Percentiles rank a stretch among this genome's conserved stretches.
phyloP scores from a whole-genome alignment of 2,329 filamentous ascomycete species.

The Aspergillus aculeatus region DNA sequence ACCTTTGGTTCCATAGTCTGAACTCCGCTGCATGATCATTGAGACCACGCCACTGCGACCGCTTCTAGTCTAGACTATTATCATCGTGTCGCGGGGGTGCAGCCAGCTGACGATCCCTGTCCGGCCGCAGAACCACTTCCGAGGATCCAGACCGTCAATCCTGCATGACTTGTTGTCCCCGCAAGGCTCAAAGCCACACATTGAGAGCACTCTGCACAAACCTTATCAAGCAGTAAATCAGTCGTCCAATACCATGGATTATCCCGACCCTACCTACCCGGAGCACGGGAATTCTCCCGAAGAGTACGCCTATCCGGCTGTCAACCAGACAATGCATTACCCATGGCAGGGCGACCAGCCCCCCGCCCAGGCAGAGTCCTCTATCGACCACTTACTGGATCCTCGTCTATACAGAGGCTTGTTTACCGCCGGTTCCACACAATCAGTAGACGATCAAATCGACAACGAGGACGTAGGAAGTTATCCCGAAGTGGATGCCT shows the following conservation, averaged over 20 bases:
- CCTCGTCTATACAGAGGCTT: constrained; percentile 33
- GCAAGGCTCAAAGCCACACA: neutral
- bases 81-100: too few relatives aligned
- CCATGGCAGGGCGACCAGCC: constrained; percentile 31
- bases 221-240: neutral
- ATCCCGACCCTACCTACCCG: constrained; percentile 12
- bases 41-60: too few relatives aligned
- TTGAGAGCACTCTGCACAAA: neutral
- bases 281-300: constrained; percentile 17
- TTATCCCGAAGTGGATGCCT: constrained; percentile 11
- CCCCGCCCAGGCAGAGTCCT: constrained; percentile 13
- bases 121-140: too few relatives aligned
- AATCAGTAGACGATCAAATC: constrained; percentile 12
- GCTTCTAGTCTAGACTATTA: too few relatives aligned
- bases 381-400: constrained; percentile 30
- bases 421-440: constrained; percentile 17
- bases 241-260: constrained; percentile 20
- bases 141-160: too few relatives aligned
- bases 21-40: too few relatives aligned
- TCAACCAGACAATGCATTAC: constrained; percentile 34
- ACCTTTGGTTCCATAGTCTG: too few relatives aligned
- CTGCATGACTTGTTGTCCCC: too few relatives aligned
- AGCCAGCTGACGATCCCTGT: too few relatives aligned
- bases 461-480: constrained; percentile 14
- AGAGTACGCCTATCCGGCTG: constrained; percentile 33